phyloP scores from a whole-genome alignment of 2,329 filamentous ascomycete species.

The Scedosporium boydii region DNA sequence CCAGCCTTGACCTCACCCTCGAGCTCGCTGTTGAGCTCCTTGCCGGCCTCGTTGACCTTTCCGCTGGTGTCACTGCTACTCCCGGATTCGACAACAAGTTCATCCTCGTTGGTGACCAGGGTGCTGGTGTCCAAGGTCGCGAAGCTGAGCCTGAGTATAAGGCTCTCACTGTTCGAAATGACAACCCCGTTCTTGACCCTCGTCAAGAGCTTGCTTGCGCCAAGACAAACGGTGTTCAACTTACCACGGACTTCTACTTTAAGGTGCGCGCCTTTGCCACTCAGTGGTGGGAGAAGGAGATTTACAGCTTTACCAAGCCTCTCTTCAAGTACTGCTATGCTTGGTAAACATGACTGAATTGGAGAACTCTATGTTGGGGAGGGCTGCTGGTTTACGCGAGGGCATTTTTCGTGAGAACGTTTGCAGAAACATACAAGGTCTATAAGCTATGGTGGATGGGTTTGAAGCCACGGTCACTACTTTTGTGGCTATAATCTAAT shows the following conservation, averaged over 20 bases:
- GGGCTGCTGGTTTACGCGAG: neutral
- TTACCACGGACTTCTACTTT: constrained; percentile 18
- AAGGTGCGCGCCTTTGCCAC: constrained; percentile 17
- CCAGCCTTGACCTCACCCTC: constrained; percentile 25
- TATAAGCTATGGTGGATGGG: no score
- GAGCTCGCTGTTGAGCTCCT: constrained; percentile 26
- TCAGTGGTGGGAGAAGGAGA: constrained; percentile 15
- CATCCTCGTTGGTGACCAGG: constrained; percentile 17
- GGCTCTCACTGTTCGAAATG: neutral
- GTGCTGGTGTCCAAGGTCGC: constrained; percentile 9
- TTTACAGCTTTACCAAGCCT: constrained; percentile 13
- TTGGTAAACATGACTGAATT: neutral
- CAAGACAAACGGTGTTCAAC: constrained; percentile 14
- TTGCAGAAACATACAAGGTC: no score
- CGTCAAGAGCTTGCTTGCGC: constrained; percentile 14
- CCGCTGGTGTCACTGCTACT: constrained; percentile 25
- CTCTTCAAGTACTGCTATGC: constrained; percentile 7
- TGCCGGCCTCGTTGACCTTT: constrained; percentile 24
- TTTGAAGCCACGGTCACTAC: no score
- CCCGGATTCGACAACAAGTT: constrained; percentile 27
- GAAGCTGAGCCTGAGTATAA: neutral
- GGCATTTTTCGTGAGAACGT: no score
- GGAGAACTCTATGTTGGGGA: neutral
- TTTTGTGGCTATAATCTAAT: no score
- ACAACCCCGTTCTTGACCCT: constrained; percentile 7